These are phyloP conservation scores for Hygrocybe coccinea DNA, from an alignment of 768 basidiomycete species.

Conservation along the genomic window DNA sequence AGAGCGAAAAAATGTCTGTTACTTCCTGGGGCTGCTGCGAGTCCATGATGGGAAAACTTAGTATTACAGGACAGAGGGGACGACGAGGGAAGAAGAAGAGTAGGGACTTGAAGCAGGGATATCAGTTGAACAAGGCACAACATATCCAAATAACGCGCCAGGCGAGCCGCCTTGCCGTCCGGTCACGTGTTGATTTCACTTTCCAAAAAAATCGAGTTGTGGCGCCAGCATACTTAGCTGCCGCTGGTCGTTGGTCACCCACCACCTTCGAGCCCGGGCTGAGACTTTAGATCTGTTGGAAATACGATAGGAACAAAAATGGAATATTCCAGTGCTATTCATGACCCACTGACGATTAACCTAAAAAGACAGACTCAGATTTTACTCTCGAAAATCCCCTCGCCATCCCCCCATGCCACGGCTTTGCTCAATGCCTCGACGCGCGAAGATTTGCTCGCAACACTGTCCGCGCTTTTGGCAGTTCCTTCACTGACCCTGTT, in stretches of 20 bases:
- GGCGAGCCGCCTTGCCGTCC: background rate
- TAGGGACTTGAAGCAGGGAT: background rate
- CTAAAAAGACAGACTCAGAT: slow-evolving; percentile 47
- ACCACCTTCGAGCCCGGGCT: too few relatives aligned
- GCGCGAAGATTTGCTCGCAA: slow-evolving; percentile 42
- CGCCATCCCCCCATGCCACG: slow-evolving; percentile 36
- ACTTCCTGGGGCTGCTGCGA: slow-evolving; percentile 27
- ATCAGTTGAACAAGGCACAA: background rate
- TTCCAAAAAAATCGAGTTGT: background rate
- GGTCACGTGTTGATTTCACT: too few relatives aligned
- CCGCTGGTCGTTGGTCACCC: too few relatives aligned
- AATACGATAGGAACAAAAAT: background rate
- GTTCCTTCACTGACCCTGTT: slow-evolving; percentile 56
- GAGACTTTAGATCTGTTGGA: too few relatives aligned
- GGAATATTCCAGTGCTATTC: slow-evolving; percentile 26
- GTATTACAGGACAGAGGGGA: background rate
- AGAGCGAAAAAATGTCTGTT: slow-evolving; percentile 68
- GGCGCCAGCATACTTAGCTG: too few relatives aligned
- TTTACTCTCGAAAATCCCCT: slow-evolving; percentile 42
- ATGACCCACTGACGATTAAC: slow-evolving; percentile 59
- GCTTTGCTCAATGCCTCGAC: slow-evolving; percentile 38
- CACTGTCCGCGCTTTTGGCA: slow-evolving; percentile 57
- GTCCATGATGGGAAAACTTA: background rate
- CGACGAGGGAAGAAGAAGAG: background rate
- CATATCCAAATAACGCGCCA: background rate